Evolutionary conservation across 2,329 filamentous ascomycete genomes (phyloP).

Genomic region (Acarospora socialis): DNA sequence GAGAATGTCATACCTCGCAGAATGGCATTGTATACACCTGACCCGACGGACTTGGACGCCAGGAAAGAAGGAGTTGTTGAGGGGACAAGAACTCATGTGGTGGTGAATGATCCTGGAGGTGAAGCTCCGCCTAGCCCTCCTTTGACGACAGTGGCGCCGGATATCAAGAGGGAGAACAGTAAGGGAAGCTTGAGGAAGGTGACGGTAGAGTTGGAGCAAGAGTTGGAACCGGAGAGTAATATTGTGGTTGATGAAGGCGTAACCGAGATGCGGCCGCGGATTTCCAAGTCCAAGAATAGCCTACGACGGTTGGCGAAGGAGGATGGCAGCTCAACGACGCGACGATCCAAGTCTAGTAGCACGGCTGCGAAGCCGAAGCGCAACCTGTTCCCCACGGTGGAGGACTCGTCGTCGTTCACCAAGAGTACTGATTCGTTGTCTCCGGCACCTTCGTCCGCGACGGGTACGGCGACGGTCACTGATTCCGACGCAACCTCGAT

Average conservation of each 20-base stretch:
- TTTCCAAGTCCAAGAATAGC: constrained; percentile 8
- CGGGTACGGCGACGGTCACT: constrained; percentile 21
- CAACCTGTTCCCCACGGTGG: constrained; percentile 19
- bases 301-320: constrained; percentile 6
- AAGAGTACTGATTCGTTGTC: constrained; percentile 20
- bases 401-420: constrained; percentile 21
- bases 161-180: neutral
- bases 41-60: constrained; percentile 54
- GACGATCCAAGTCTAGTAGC: constrained; percentile 20
- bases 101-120: constrained; percentile 18
- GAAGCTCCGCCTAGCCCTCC: constrained; percentile 34
- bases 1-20: constrained; percentile 35
- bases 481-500: constrained; percentile 33
- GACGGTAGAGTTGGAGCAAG: constrained; percentile 9
- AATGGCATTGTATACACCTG: constrained; percentile 46
- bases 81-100: constrained; percentile 11
- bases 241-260: constrained; percentile 7
- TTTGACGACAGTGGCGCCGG: constrained; percentile 25
- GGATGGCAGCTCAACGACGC: constrained; percentile 4
- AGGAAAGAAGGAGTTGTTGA: constrained; percentile 26
- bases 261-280: constrained; percentile 1
- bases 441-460: constrained; percentile 23
- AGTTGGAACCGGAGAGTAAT: constrained; percentile 10
- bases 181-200: neutral
- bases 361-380: constrained; percentile 27